Evolutionary conservation across 768 basidiomycete genomes (phyloP).

Genomic region (Phylloporus sp.): DNA sequence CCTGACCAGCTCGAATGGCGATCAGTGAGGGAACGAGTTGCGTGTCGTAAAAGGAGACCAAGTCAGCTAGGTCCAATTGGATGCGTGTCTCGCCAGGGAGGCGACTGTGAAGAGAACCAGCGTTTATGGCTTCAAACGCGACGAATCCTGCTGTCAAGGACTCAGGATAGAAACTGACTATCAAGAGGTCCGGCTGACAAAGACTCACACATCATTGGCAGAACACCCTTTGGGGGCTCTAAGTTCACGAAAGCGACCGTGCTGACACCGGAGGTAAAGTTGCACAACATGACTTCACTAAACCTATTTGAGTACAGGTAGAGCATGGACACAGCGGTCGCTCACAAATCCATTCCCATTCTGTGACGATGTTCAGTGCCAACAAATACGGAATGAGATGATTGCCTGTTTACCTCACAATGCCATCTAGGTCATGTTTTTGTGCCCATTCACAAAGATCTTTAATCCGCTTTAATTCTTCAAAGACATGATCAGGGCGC

Average conservation of each 20-base stretch:
- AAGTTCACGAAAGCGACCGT: constrained; percentile 40
- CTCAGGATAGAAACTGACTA: background rate
- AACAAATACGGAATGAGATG: background rate
- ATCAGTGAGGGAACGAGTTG: constrained; percentile 10
- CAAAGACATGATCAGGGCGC: constrained; percentile 8
- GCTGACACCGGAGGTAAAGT: constrained; percentile 40
- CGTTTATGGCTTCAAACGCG: constrained; percentile 9
- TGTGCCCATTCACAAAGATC: constrained; percentile 45
- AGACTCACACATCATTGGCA: background rate
- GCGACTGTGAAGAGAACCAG: constrained; percentile 18
- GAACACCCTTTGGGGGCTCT: background rate
- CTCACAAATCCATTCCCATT: constrained; percentile 47
- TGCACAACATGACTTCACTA: constrained; percentile 49
- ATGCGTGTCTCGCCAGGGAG: constrained; percentile 23
- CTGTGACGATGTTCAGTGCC: constrained; percentile 10
- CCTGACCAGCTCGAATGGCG: constrained; percentile 3
- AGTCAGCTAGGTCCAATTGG: constrained; percentile 3
- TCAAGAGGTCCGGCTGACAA: background rate
- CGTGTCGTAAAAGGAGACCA: constrained; percentile 10
- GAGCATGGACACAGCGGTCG: background rate
- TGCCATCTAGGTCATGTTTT: constrained; percentile 41
- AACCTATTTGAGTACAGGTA: background rate
- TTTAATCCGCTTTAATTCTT: constrained; percentile 35
- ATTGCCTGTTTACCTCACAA: constrained; percentile 34
- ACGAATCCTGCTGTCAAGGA: background rate